Base-by-base conservation (phyloP, 2,329 filamentous ascomycete species). In the Tolypocladium pustulatum region DNA sequence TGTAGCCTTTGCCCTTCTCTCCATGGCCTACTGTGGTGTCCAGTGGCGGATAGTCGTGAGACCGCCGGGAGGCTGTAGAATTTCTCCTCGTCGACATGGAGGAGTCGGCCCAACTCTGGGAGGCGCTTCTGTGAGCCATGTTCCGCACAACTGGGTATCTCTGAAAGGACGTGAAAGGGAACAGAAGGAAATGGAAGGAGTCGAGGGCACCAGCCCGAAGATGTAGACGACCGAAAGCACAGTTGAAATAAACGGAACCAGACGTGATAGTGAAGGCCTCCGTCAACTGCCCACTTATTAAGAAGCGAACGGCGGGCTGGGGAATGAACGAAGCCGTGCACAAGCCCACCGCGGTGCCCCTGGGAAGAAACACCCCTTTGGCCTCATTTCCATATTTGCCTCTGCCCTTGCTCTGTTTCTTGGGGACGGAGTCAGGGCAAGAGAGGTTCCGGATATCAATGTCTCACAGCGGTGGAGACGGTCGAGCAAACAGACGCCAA, bases 51-150 rank as follows among this genome's bases (percentile, higher is more conserved):
- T 34, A 41, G 27, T 54, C 34, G 36, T 13, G 38, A 20, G 54
- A 56, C 15, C 20, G 25, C 30, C 54, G 43, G 1, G 54, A 57
- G 36, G 49, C 51, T 12, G 32, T 38, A 27, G 58, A 59, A 32
- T 57, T 59, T 32, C 58, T 56, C 7, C 55, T 27, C 22, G 58
- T 59, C 15, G 58, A 57, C n/a, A 36, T 17, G 32, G 49, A 34
- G n/a, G 58, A 59, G 38, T 59, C 49, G 15, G 38, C 15, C 58
- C 58, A 59, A 32, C 27, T 32, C 17, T 25, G 54, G 15, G 54
- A 25, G 9, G 27, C 25, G 3, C 34, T 17, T 20, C 53, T 27
- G n/a, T 34, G 30, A 34, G 27, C 49, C 49, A 52, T 52, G 27
- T 20, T 52, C 17, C 49, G 20, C 20, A 5, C 4, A 34, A 22